Conservation (phyloP, 176 grass and related monocot species). For the Oropetium thomaeum region DNA sequence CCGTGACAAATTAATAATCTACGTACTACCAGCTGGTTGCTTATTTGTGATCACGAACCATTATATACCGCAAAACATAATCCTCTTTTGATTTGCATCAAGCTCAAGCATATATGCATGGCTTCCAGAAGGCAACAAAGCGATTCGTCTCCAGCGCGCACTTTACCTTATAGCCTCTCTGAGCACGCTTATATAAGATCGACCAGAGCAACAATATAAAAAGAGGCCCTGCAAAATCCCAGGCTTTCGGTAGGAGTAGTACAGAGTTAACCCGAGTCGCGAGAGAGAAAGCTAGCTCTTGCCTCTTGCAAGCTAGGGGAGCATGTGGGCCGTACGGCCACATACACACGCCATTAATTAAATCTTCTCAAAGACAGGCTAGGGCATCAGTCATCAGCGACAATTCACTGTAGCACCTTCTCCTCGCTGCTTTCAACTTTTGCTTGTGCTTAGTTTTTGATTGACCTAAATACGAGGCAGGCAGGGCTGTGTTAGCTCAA, state of each 20-base stretch:
- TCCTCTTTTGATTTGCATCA: too few relatives aligned
- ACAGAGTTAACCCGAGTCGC: neutral
- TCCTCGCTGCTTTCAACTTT: neutral
- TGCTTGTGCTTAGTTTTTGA: conserved; percentile 13
- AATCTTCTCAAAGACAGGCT: neutral
- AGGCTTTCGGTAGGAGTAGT: neutral
- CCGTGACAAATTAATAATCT: too few relatives aligned
- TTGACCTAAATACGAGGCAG: conserved; percentile 8
- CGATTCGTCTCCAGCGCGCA: neutral
- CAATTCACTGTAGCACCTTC: too few relatives aligned
- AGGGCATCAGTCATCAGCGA: neutral
- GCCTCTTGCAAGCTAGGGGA: neutral
- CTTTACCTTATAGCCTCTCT: neutral
- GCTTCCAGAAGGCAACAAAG: conserved; percentile 22
- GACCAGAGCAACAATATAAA: neutral
- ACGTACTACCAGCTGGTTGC: too few relatives aligned
- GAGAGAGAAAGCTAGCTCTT: neutral
- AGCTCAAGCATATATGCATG: too few relatives aligned
- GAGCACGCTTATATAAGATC: neutral
- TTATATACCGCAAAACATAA: too few relatives aligned
- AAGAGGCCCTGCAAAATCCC: neutral
- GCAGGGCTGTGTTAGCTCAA: conserved; percentile 43
- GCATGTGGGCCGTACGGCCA: conserved; percentile 29
- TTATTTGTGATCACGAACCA: too few relatives aligned
- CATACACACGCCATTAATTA: neutral